Base-by-base conservation (phyloP, 176 grass and related monocot species). In the Eragrostis nindensis region DNA sequence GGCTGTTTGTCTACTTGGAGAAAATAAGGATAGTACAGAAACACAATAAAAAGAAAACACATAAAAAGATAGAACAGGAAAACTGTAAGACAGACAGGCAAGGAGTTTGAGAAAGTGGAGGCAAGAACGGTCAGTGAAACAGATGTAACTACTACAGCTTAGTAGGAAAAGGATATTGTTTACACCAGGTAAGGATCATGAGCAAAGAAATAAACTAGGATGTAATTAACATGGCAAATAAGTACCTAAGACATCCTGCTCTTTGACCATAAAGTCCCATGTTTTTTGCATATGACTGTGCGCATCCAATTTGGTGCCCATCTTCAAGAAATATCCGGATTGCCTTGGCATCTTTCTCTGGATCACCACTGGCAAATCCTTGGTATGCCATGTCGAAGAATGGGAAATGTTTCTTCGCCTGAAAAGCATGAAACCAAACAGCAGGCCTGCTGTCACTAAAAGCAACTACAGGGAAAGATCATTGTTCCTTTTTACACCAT, bases 301-400 rank as follows among this genome's bases (percentile, higher is more conserved):
- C 96, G 68, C 84, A 95, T 67, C 96, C 96, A 90, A 99, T 99
- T 74, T 91, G 83, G 74, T 93, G 90, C 30, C 96, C 92, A 87
- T 99, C 96, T 80, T 99, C 88, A 86, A 99, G 92, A 80, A 99
- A 99, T 73, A 99, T 99, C 41, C 84, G 80, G 66, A 98, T 95
- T 84, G 96, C 90, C 66, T 93, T 98, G 6, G 88, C 92, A 90
- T 98, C 92, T 90, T 84, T 95, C 68, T 93, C 90, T 74, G 92
- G 88, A 83, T 99, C 88, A 68, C 92, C 96, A 8, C 86, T 99
- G 46, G 96, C 96, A 93, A 99, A 99, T 66, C 96, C 92, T 99
- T 99, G 96, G 76, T 95, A 99, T 53, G 96, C 92, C 92, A 99
- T 99, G 75, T 99, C 96, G 91, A 99, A 99, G 70, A 99, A 95